These are phyloP conservation scores for Cyamopsis tetragonoloba DNA, from an alignment of 306 rosid genomes.

Conservation along the genomic window DNA sequence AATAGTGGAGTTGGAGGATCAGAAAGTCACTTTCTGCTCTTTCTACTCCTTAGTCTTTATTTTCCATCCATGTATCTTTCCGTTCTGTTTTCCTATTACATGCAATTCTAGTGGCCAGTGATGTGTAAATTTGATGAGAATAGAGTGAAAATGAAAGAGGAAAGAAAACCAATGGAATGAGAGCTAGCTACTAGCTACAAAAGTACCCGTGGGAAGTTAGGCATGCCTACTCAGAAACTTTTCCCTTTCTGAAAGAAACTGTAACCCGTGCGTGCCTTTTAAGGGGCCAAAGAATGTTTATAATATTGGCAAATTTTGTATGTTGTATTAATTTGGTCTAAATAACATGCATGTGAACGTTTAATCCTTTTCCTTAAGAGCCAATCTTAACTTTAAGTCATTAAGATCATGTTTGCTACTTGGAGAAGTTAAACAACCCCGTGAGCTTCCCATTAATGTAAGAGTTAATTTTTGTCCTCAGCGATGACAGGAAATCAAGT, in stretches of 20 bases:
- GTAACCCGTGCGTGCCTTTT: conserved; percentile 21
- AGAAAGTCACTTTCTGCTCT: conserved; percentile 29
- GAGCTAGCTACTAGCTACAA: conserved; percentile 24
- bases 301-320: conserved; percentile 20
- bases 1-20: conserved; percentile 20
- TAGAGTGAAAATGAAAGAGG: not conserved
- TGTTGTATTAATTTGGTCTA: conserved; percentile 7
- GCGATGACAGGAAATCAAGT: not conserved
- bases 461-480: not conserved
- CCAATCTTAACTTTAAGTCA: not conserved
- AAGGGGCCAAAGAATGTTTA: conserved; percentile 11
- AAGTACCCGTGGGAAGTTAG: no score
- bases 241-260: conserved; percentile 31
- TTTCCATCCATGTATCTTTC: conserved; percentile 14
- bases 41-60: conserved; percentile 12
- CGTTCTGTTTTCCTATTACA: conserved; percentile 22
- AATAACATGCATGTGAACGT: not conserved
- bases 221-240: conserved; percentile 14
- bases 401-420: conserved; percentile 7
- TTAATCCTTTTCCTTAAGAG: not conserved
- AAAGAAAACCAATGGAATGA: not conserved
- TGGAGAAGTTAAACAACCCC: not conserved
- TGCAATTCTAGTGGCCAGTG: conserved; percentile 27
- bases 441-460: not conserved
- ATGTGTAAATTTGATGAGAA: conserved; percentile 46